phyloP scores from a whole-genome alignment of 2,329 filamentous ascomycete species.

The Aspergillus versicolor region DNA sequence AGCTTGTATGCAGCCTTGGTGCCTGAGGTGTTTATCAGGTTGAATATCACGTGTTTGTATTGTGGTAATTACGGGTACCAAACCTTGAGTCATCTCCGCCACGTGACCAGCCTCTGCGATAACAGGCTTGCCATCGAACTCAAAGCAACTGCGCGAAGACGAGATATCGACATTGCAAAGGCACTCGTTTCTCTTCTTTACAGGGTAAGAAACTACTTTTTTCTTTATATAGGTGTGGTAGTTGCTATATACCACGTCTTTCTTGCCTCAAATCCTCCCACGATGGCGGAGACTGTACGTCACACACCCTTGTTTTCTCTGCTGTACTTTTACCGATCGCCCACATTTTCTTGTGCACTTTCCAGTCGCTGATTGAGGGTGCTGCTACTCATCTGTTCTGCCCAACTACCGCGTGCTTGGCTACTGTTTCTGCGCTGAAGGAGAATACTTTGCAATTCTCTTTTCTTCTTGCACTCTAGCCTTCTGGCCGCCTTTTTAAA shows the following conservation, averaged over 20 bases:
- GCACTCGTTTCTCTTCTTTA: background rate
- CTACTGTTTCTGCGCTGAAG: conserved; percentile 6
- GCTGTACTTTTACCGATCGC: conserved; percentile 33
- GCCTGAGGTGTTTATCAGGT: background rate
- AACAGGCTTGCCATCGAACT: conserved; percentile 22
- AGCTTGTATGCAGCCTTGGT: background rate
- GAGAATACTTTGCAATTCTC: background rate
- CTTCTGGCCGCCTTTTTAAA: conserved; percentile 1
- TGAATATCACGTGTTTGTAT: conserved; percentile 10
- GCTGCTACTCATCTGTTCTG: conserved; percentile 15
- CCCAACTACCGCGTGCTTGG: conserved; percentile 20
- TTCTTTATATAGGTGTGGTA: conserved; percentile 1
- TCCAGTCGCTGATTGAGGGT: conserved; percentile 12
- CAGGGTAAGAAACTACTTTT: conserved; percentile 8
- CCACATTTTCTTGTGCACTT: conserved; percentile 40
- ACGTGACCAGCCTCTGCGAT: conserved; percentile 19
- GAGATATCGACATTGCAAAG: conserved; percentile 6
- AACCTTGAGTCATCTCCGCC: conserved; percentile 18
- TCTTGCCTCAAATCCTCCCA: conserved; percentile 5
- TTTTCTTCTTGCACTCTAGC: background rate
- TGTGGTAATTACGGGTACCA: conserved; percentile 7
- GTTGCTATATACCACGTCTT: background rate
- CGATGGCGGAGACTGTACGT: conserved; percentile 47
- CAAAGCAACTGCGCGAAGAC: conserved; percentile 8
- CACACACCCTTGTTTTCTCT: conserved; percentile 33